Percentiles rank a stretch among this genome's conserved stretches.
phyloP scores from a whole-genome alignment of 2,329 filamentous ascomycete genomes.

The Penicillium sclerotigenum region DNA sequence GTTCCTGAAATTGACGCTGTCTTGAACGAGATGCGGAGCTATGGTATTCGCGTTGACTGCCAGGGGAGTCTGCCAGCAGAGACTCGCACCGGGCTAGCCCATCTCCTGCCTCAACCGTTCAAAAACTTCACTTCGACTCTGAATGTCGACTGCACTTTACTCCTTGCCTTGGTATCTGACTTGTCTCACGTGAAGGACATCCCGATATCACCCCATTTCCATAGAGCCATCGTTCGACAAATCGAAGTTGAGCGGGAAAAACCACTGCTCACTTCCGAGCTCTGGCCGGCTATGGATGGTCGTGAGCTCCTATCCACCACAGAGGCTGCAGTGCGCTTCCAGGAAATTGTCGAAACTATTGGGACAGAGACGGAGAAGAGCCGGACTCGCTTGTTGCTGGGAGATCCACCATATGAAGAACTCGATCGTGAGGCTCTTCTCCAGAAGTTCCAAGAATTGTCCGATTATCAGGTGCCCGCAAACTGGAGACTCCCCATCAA shows the following conservation, averaged over 20 bases:
- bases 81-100: constrained; percentile 24
- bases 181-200: constrained; percentile 58
- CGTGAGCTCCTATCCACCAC: constrained; percentile 63
- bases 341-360: constrained; percentile 63
- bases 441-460: constrained; percentile 45
- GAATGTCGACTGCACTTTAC: constrained; percentile 58
- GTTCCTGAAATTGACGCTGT: constrained; percentile 56
- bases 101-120: constrained; percentile 42
- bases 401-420: constrained; percentile 40
- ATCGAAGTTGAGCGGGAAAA: constrained; percentile 62
- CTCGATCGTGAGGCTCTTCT: constrained; percentile 34
- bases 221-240: constrained; percentile 61
- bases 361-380: constrained; percentile 59
- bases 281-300: constrained; percentile 60
- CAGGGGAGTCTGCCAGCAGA: constrained; percentile 21
- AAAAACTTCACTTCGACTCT: constrained; percentile 43
- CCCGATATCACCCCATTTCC: constrained; percentile 51
- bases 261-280: constrained; percentile 57
- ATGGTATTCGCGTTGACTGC: constrained; percentile 46
- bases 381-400: constrained; percentile 59
- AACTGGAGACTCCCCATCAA: constrained; percentile 61
- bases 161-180: constrained; percentile 71
- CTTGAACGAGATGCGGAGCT: constrained; percentile 54
- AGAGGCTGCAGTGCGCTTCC: constrained; percentile 64
- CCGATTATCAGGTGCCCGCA: constrained; percentile 53